Evolutionary conservation across 2,329 filamentous ascomycete species (phyloP).

Genomic region (Aspergillus sp.): DNA sequence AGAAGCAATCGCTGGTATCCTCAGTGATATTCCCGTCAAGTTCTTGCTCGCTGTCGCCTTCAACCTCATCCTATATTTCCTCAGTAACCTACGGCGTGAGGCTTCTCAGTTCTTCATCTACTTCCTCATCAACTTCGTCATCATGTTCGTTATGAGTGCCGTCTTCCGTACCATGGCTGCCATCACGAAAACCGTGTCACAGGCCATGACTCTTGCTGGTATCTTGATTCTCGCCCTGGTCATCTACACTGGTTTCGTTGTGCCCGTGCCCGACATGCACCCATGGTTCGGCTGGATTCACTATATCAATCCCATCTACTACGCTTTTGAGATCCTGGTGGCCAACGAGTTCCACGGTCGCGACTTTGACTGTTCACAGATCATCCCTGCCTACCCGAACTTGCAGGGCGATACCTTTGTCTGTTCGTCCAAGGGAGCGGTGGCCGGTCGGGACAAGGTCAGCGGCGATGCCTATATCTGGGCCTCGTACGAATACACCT

Average conservation of each 20-base stretch:
- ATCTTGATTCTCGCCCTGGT: conserved; percentile 42
- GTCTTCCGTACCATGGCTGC: conserved; percentile 77
- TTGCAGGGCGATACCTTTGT: conserved; percentile 42
- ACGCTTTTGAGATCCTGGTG: conserved; percentile 77
- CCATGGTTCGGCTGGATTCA: conserved; percentile 80
- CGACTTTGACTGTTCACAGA: conserved; percentile 52
- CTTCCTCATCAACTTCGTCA: conserved; percentile 70
- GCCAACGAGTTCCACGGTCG: conserved; percentile 75
- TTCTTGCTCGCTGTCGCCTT: conserved; percentile 68
- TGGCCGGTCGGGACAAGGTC: conserved; percentile 53
- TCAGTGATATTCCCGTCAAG: conserved; percentile 65
- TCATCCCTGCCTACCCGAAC: conserved; percentile 46
- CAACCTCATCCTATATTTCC: conserved; percentile 79
- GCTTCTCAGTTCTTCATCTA: conserved; percentile 82
- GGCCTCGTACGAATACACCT: conserved; percentile 55
- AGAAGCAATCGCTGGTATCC: conserved; percentile 12
- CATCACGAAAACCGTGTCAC: conserved; percentile 63
- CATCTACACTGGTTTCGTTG: conserved; percentile 50
- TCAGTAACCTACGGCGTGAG: conserved; percentile 73
- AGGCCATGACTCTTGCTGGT: conserved; percentile 55
- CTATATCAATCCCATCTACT: conserved; percentile 74
- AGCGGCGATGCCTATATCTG: conserved; percentile 58
- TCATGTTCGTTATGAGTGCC: conserved; percentile 76
- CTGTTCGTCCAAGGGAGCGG: conserved; percentile 58
- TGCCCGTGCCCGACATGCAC: conserved; percentile 60